Evolutionary conservation across 2,329 filamentous ascomycete genomes (phyloP).

Genomic region (Calycina herbarum): DNA sequence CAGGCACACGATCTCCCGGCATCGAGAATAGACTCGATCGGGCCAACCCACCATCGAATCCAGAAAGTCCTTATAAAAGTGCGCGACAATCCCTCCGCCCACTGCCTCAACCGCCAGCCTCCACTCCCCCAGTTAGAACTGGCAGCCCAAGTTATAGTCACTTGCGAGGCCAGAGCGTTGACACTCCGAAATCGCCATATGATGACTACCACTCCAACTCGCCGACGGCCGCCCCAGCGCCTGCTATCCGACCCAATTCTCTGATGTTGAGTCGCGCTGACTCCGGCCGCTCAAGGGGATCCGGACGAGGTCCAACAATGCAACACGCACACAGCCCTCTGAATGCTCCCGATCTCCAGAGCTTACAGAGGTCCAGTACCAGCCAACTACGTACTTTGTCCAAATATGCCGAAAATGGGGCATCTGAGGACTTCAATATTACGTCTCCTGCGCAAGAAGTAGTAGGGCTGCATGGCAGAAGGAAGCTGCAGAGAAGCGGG

Average conservation of each 20-base stretch:
- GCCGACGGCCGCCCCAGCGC: slow-evolving; percentile 8
- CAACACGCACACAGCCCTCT: slow-evolving; percentile 46
- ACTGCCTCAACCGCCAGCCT: slow-evolving; percentile 64
- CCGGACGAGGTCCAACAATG: slow-evolving; percentile 32
- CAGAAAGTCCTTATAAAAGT: slow-evolving; percentile 68
- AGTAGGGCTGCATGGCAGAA: slow-evolving; percentile 78
- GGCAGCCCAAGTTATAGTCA: slow-evolving; percentile 34
- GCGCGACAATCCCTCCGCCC: slow-evolving; percentile 77
- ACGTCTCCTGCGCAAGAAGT: slow-evolving; percentile 80
- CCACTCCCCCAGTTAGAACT: slow-evolving; percentile 41
- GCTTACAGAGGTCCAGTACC: slow-evolving; percentile 84
- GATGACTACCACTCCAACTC: slow-evolving; percentile 34
- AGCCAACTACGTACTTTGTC: slow-evolving; percentile 86
- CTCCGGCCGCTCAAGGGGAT: slow-evolving; percentile 40
- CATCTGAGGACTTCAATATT: slow-evolving; percentile 78
- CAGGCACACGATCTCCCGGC: slow-evolving; percentile 52
- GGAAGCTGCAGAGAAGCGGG: slow-evolving; percentile 74
- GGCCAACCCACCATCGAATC: slow-evolving; percentile 41
- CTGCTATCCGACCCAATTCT: slow-evolving; percentile 52
- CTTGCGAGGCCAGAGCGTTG: slow-evolving; percentile 56
- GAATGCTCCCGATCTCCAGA: slow-evolving; percentile 72
- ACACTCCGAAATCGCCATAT: slow-evolving; percentile 56
- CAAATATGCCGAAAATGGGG: slow-evolving; percentile 72
- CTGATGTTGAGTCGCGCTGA: slow-evolving; percentile 62
- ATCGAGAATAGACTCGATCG: slow-evolving; percentile 46